Evolutionary conservation across 1,139 yeast species (phyloP), one percentile per base, ranked within the genome.

Genomic region (Candida mesenterica): DNA sequence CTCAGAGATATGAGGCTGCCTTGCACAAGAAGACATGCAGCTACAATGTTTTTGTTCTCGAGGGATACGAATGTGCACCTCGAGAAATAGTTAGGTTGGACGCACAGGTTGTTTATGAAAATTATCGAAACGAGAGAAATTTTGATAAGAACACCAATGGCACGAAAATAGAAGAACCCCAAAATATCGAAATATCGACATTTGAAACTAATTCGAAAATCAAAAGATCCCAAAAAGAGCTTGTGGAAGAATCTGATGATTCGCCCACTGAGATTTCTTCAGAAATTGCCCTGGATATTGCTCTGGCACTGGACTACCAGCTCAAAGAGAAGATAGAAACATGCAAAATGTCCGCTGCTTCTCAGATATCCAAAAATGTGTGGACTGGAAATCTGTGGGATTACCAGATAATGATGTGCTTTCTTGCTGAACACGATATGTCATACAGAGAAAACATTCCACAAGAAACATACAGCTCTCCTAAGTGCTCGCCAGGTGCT

Each of bases 301-400:
- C 28, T 5, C 28, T 25, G 28, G 15, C 17, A 5, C 28, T 25
- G 28, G 86, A 87, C 50, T 81, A 82, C 50, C 67, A 75, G 24
- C 71, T 79, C 39, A 79, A 84, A 49, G 97, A 90, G 54, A 79
- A 85, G 41, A 68, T 85, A 8, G 96, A 89, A 57, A 82, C 89
- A 42, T 69, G 88, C 3, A 77, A 77, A 52, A 85, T 90, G 92
- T 82, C 96, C 1, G 69, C 87, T 2, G 95, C 96, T 0, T 75
- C 94, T 0, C 69, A 66, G 13, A 62, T 85, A 3, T 59, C 63
- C 16, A 15, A 28, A 16, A 68, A 75, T 30, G 76, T 89, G 4
- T 90, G 90, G 90, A 69, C 82, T 32, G 97, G 97, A 1, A 90
- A 89, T 51, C 65, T 78, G 2, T 68, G 74, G 75, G 75, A 71